A percentile compares a stretch with the other conserved stretches of the same genome.
Evolutionary conservation across 169 alveolate species (phyloP).

Genomic region (Nephromyces sp.): DNA sequence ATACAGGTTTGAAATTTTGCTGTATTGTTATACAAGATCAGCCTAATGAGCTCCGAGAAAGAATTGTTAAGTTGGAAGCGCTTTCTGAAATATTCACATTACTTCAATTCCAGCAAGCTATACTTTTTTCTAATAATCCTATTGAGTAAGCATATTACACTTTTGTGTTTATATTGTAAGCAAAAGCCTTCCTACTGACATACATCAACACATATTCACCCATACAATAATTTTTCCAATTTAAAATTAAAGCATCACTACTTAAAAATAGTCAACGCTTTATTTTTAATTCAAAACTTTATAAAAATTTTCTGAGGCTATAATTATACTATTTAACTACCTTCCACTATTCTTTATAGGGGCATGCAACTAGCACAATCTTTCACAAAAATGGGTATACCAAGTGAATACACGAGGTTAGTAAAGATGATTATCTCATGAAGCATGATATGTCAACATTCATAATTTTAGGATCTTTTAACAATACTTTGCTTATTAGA

Average conservation of each 20-base stretch:
- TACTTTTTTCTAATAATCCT: conserved; percentile 30
- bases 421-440: too few relatives aligned
- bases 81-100: not conserved
- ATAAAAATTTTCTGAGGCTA: too few relatives aligned
- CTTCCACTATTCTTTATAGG: not conserved
- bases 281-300: too few relatives aligned
- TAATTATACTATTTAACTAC: too few relatives aligned
- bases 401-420: not conserved
- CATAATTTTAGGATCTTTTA: too few relatives aligned
- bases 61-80: conserved; percentile 9
- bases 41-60: not conserved
- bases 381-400: not conserved
- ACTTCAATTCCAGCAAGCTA: conserved; percentile 27
- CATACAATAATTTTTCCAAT: too few relatives aligned
- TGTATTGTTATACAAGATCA: not conserved
- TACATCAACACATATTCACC: not conserved
- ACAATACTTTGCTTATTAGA: too few relatives aligned
- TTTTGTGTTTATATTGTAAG: not conserved
- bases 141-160: conserved; percentile 1
- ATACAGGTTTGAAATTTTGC: conserved; percentile 7
- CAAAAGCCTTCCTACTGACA: not conserved
- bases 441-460: too few relatives aligned
- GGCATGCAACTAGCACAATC: not conserved
- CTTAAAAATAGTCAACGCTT: too few relatives aligned
- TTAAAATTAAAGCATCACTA: too few relatives aligned